Base-by-base conservation (phyloP, 345 rosid species). In the Excoecaria cochinchinensis region DNA sequence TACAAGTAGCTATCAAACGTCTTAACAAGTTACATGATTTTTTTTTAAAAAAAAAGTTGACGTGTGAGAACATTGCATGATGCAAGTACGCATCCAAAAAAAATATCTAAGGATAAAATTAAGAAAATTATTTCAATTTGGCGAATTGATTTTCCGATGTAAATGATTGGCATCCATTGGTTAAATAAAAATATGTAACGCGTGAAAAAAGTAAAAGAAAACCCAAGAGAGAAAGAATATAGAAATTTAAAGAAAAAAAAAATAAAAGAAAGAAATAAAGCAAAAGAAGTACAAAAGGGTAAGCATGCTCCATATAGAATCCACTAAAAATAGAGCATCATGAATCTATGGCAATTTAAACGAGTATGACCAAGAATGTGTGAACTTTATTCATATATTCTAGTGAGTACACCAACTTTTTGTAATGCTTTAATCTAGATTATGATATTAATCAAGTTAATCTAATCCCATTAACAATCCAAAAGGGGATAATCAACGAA, bases 141-240 rank as follows among this genome's bases (percentile, higher is more conserved):
- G 31, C 52, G 40, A 60, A 64, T 82, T 75, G 24, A 61, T 70
- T 73, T 73, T 63, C 64, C 71, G 69, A 69, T 67, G 68, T 61
- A 71, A 65, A 73, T 80, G 19, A 75, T 70, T 70, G 52, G 84
- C 85, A 79, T 79, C 85, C 82, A 70, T 71, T 63, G 70, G 64
- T 22, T 59, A 7, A 76, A 78, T 72, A 74, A 82, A 71, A 74
- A 52, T 68, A 69, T 76, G 31, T 70, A 74, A 82, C 92, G 86
- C 82, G 91, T 86, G 90, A 85, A 79, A 82, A 86, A 85, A 83
- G 84, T 68, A 77, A 69, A 56, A 53, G 75, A 74, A 82, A 60
- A 69, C 24, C 71, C n/a, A 71, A 66, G 25, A 48, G 11, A 73
- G n/a, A 48, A 17, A 22, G 65, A 67, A 48, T 21, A 6, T 14